Evolutionary conservation across 2,329 filamentous ascomycete species (phyloP).

Genomic region (Orbilia ellipsospora): DNA sequence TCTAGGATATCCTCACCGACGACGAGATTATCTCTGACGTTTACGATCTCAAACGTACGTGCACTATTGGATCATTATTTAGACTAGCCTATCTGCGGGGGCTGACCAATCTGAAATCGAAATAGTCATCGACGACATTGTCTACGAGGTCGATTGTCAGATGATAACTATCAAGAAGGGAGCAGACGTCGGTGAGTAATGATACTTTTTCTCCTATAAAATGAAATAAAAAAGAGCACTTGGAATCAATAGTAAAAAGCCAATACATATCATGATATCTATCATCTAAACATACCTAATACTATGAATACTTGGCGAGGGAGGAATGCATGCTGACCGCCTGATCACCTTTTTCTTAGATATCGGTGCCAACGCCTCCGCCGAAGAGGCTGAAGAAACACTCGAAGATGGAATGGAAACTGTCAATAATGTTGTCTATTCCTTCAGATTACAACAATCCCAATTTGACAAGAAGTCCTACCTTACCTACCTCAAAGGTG

Average conservation of each 20-base stretch:
- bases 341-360: slow-evolving; percentile 66
- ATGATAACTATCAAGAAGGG: slow-evolving; percentile 74
- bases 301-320: too few species aligned
- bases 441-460: slow-evolving; percentile 86
- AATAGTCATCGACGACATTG: slow-evolving; percentile 75
- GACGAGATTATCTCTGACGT: slow-evolving; percentile 99
- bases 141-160: slow-evolving; percentile 90
- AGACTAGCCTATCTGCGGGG: neutral
- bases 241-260: neutral
- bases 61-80: neutral
- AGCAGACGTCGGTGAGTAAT: slow-evolving; percentile 72
- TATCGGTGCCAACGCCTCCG: slow-evolving; percentile 95
- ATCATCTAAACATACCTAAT: too few species aligned
- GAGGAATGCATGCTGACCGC: too few species aligned
- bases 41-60: slow-evolving; percentile 75
- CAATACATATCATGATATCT: too few species aligned
- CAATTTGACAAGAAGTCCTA: slow-evolving; percentile 89
- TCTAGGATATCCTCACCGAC: slow-evolving; percentile 84
- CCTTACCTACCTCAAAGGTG: slow-evolving; percentile 86
- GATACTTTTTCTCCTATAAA: neutral
- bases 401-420: slow-evolving; percentile 75
- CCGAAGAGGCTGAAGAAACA: slow-evolving; percentile 83
- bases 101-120: neutral
- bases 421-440: slow-evolving; percentile 93
- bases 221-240: neutral